phyloP scores from a whole-genome alignment of 345 rosid genomes.

The Eucalyptus sideroxylon region DNA sequence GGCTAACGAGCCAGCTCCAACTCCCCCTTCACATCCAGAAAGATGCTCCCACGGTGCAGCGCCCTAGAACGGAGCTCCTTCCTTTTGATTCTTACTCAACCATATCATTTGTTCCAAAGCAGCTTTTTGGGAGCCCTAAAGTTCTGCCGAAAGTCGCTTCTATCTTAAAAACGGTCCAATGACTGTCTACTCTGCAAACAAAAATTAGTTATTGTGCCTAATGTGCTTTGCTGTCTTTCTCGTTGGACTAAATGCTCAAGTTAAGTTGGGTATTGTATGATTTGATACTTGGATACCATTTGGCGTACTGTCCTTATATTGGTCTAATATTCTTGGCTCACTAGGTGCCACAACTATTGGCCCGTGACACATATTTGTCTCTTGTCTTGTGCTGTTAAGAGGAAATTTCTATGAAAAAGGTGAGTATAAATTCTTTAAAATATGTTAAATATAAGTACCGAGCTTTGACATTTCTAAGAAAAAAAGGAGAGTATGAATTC shows the following conservation, averaged over 20 bases:
- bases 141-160: background rate
- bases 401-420: background rate
- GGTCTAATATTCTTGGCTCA: background rate
- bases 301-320: background rate
- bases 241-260: accelerated
- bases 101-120: background rate
- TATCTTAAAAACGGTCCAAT: background rate
- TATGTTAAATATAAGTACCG: background rate
- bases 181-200: background rate
- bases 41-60: background rate
- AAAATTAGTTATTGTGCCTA: too few species aligned
- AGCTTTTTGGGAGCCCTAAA: background rate
- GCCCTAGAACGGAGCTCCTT: background rate
- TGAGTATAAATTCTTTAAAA: background rate
- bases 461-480: background rate
- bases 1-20: background rate
- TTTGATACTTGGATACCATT: too few species aligned
- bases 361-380: background rate
- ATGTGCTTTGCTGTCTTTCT: background rate
- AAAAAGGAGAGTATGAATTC: background rate
- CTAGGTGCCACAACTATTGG: background rate
- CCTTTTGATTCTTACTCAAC: background rate
- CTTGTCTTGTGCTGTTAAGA: background rate
- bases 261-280: background rate
- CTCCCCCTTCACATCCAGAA: background rate